phyloP scores from a whole-genome alignment of 192 early-diverging fungal genomes.

The Entomortierella lignicola region DNA sequence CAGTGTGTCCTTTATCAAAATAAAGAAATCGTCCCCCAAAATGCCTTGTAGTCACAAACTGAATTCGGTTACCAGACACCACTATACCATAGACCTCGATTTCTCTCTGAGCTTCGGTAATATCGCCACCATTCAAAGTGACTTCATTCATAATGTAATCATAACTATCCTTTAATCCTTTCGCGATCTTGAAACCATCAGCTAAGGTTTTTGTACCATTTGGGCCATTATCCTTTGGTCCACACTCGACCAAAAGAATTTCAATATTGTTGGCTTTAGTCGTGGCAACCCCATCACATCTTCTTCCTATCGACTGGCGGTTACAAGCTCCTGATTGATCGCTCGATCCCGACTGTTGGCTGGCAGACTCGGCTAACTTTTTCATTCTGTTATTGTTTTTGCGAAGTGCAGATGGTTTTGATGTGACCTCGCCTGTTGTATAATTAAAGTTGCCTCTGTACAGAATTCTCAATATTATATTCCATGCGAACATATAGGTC shows the following conservation, averaged over 20 bases:
- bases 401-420: neutral
- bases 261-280: neutral
- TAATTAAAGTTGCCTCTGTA: neutral
- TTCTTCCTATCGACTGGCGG: neutral
- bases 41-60: neutral
- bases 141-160: neutral
- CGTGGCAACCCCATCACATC: neutral
- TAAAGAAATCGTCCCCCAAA: neutral
- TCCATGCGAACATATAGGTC: neutral
- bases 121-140: neutral
- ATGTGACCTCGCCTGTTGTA: neutral
- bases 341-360: no score
- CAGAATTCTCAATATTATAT: neutral
- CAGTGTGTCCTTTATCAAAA: neutral
- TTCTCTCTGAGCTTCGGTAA: neutral
- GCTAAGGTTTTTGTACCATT: neutral
- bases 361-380: no score
- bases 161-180: neutral
- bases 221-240: neutral
- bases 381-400: neutral
- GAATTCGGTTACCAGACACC: no score
- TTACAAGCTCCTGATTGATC: neutral
- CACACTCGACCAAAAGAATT: neutral
- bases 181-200: neutral
- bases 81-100: neutral